Evolutionary conservation across 257 asterid genomes (phyloP).

Genomic region (Voacanga thouarsii): DNA sequence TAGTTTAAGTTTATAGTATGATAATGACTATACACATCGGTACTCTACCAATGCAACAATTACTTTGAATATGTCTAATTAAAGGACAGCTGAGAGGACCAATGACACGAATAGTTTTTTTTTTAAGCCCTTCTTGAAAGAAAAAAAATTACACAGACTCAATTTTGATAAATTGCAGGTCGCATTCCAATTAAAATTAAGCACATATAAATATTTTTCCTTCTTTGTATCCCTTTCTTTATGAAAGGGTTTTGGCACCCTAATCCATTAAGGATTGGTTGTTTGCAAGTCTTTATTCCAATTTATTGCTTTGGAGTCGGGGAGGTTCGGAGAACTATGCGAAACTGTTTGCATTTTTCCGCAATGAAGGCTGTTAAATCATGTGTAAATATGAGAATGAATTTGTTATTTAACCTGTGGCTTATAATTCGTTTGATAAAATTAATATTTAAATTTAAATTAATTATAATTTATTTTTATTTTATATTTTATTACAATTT

Average conservation of each 20-base stretch:
- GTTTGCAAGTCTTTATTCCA: not conserved
- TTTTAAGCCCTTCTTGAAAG: no score
- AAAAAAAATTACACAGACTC: no score
- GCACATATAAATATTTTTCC: not conserved
- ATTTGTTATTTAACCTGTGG: not conserved
- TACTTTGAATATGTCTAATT: not conserved
- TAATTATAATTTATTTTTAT: no score
- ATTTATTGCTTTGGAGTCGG: not conserved
- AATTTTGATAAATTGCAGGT: no score
- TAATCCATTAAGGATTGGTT: not conserved
- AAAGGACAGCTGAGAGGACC: not conserved
- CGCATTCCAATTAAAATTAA: no score
- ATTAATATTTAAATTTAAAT: no score
- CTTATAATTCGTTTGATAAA: no score
- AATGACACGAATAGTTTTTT: not conserved
- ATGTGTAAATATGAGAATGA: not conserved
- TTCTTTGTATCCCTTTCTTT: not conserved
- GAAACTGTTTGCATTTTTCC: not conserved
- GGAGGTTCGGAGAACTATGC: not conserved
- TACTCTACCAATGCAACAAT: not conserved
- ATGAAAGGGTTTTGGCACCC: not conserved
- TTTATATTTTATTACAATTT: no score
- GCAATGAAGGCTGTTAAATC: not conserved
- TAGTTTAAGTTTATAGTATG: not conserved
- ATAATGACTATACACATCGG: not conserved